Percentiles rank a stretch among this genome's conserved stretches.
These are phyloP conservation scores for Raffaelea ambrosiae DNA, from an alignment of 2,329 filamentous ascomycete species.

Conservation along the genomic window DNA sequence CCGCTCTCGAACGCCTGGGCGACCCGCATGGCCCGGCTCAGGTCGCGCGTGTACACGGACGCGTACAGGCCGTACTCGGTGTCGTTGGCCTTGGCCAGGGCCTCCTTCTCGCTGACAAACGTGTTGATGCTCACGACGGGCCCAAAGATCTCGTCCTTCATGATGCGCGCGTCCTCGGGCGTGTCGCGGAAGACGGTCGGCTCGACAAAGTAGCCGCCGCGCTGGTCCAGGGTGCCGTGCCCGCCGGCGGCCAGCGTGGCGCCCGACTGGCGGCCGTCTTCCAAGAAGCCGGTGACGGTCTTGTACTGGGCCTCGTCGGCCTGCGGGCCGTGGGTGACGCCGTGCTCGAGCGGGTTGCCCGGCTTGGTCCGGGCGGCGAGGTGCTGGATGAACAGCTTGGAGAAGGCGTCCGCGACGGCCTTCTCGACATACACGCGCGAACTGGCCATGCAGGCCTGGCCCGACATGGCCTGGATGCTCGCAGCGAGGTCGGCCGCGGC, in stretches of 20 bases:
- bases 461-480: conserved; percentile 32
- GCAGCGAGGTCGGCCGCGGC: conserved; percentile 38
- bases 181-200: conserved; percentile 30
- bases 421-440: conserved; percentile 37
- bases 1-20: conserved; percentile 42
- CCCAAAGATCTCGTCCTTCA: conserved; percentile 45
- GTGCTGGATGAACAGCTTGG: conserved; percentile 33
- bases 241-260: conserved; percentile 19
- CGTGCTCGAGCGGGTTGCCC: conserved; percentile 23
- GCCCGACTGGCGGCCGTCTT: conserved; percentile 21
- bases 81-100: conserved; percentile 39
- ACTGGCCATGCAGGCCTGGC: conserved; percentile 42
- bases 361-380: conserved; percentile 27
- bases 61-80: conserved; percentile 44
- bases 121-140: conserved; percentile 41
- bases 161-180: conserved; percentile 28
- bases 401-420: conserved; percentile 19
- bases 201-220: conserved; percentile 25
- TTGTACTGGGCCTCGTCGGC: conserved; percentile 34
- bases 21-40: conserved; percentile 24
- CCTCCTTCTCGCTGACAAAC: conserved; percentile 44
- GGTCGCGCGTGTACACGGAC: conserved; percentile 42
- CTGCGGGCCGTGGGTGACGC: conserved; percentile 32
- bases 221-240: conserved; percentile 9
- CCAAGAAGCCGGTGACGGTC: conserved; percentile 27